Base-by-base conservation (phyloP, 2,329 filamentous ascomycete genomes). In the Alternaria ethzedia region DNA sequence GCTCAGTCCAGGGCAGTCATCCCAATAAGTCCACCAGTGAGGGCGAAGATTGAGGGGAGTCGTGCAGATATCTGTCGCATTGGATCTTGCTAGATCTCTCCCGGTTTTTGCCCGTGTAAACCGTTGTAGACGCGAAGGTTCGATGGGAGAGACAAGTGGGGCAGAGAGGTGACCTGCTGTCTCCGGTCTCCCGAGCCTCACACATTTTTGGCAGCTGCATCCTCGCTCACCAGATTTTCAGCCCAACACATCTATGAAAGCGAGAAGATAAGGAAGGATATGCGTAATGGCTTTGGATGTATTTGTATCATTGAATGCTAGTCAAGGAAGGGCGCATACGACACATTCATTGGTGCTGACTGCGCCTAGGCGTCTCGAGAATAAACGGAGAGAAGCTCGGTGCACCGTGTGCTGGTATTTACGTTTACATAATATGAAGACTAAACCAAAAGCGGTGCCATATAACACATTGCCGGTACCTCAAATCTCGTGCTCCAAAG, bases 231-330 rank as follows among this genome's bases (percentile, higher is more conserved):
- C 32, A 36, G 2, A 3, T 36, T 4, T 36, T 36, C 32, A 36
- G 32, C 32, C 32, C 30, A 1, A 36, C 30, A 3, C n/a, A n/a
- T n/a, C n/a, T n/a, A n/a, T n/a, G n/a, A n/a, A n/a, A n/a, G n/a
- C n/a, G n/a, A n/a, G n/a, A n/a, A n/a, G n/a, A n/a, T n/a, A n/a
- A n/a, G 32, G 32, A 36, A 36, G 32, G 32, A 36, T 36, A 36
- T n/a, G 32, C 32, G 32, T 1, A n/a, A 36, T 36, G 32, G 2
- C 0, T n/a, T 3, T 36, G 2, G 32, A 36, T 5, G 0, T 0
- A 36, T 4, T 36, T 36, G 32, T 0, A 1, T n/a, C 1, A n/a
- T n/a, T 36, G 32, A 7, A 36, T 36, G 32, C 32, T 36, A 36
- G 32, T 36, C 32, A 36, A 36, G 0, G 15, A n/a, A n/a, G 32